Conservation (phyloP, 1,139 yeast species). For the Kodamaea ohmeri region DNA sequence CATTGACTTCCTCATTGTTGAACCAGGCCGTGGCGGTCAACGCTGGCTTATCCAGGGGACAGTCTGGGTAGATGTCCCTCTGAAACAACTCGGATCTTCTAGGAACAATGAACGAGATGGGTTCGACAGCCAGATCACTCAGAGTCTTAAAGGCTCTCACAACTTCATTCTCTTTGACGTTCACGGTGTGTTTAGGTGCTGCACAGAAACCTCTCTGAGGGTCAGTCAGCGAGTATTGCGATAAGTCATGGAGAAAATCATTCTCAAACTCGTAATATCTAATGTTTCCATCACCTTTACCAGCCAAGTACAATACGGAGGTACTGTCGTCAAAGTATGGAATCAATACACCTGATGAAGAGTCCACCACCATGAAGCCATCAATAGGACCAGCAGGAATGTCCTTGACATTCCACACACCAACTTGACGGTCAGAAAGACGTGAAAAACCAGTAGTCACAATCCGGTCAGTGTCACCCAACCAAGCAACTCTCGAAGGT, state of each 20-base stretch:
- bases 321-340: conserved; percentile 86
- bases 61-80: conserved; percentile 87
- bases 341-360: conserved; percentile 89
- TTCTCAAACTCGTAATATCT: conserved; percentile 86
- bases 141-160: conserved; percentile 79
- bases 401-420: conserved; percentile 82
- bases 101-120: conserved; percentile 88
- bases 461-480: conserved; percentile 80
- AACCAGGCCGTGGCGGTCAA: conserved; percentile 77
- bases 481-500: conserved; percentile 83
- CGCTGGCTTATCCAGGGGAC: conserved; percentile 79
- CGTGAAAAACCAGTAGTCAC: conserved; percentile 96
- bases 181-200: conserved; percentile 78
- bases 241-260: conserved; percentile 75
- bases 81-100: conserved; percentile 92
- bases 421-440: conserved; percentile 91
- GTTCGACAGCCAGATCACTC: conserved; percentile 79
- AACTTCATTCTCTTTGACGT: conserved; percentile 80
- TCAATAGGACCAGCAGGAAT: conserved; percentile 81
- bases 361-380: conserved; percentile 80
- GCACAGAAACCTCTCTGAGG: conserved; percentile 96
- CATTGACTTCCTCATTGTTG: conserved; percentile 70
- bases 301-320: conserved; percentile 81
- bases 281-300: conserved; percentile 97
- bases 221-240: conserved; percentile 83